Base-by-base conservation (phyloP, 192 early-diverging fungal species). In the Jimgerdemannia flammicorona region DNA sequence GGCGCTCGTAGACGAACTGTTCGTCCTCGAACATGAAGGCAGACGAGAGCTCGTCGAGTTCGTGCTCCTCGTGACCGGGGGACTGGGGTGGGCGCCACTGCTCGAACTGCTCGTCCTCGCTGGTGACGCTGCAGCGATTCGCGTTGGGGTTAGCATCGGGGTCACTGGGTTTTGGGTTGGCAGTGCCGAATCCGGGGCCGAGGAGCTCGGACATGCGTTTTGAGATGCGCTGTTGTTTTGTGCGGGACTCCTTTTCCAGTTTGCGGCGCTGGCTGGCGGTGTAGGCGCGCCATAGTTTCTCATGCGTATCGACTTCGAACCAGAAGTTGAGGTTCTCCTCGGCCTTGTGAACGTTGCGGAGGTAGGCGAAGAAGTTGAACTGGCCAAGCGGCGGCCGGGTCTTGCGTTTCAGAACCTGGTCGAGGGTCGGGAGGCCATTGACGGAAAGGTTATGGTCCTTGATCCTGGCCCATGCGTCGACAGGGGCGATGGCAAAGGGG, bases 261-360 rank as follows among this genome's bases (percentile, higher is more conserved):
- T 72, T 76, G 40, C 67, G 39, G 42, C 76, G 69, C 67, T 75
- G 64, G 63, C 71, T 73, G 40, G 67, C 75, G 11, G 72, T 20
- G 70, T 75, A 80, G 3, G 79, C 70, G 43, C 68, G 73, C 79
- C 79, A 85, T 6, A 83, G 44, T 40, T 79, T 76, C 63, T 85
- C 77, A 65, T 85, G 84, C 18, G 79, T 83, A 18, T 80, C 79
- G 2, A 85, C 64, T 59, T 85, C 82, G 40, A 83, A 67, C 70
- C 83, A 79, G 42, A 83, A 83, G 54, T 79, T 83, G 9, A 85
- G 70, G 41, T 85, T 85, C 9, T 80, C 74, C 29, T 85, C 82
- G 11, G 80, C 81, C 44, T 72, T 71, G 18, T 73, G 70, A 14
- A 59, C 49, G 39, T 69, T 63, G 66, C 71, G 66, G 6, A 85